Evolutionary conservation across 345 rosid species (phyloP).

Genomic region (Eucalyptus cladocalyx): DNA sequence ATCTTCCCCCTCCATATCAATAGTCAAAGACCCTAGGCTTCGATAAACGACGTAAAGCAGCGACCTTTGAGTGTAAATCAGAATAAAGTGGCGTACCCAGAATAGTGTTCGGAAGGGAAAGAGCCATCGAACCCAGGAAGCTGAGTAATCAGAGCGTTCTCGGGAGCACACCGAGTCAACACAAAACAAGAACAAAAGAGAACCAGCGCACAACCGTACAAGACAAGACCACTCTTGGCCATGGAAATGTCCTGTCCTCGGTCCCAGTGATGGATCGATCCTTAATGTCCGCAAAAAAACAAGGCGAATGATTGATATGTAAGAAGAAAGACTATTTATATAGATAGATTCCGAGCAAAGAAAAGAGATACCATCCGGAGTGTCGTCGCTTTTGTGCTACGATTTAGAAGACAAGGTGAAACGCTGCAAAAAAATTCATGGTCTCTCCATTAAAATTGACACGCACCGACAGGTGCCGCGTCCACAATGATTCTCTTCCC

Average conservation of each 20-base stretch:
- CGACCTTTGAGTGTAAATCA: neutral
- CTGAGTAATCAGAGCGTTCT: neutral
- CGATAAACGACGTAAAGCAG: neutral
- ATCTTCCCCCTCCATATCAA: neutral
- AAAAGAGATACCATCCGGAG: neutral
- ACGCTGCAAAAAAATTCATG: neutral
- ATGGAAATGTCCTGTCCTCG: neutral
- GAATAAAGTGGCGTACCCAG: neutral
- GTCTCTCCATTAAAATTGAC: neutral
- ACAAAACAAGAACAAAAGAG: neutral
- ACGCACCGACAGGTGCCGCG: neutral
- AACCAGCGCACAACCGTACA: neutral
- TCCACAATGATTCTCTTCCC: neutral
- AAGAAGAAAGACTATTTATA: neutral
- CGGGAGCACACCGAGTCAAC: neutral
- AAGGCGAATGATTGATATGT: neutral
- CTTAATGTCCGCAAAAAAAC: neutral
- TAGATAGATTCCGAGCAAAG: neutral
- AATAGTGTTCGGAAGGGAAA: constrained; percentile 3
- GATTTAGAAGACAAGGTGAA: neutral
- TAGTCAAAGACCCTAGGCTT: neutral
- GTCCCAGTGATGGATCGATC: neutral
- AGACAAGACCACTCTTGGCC: neutral
- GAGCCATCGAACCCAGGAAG: constrained; percentile 6
- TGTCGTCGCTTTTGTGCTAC: neutral